Evolutionary conservation across 129 eudicot species (phyloP), one percentile per base, ranked within the genome.

Genomic region (Chrysanthemum lavandulifolium): DNA sequence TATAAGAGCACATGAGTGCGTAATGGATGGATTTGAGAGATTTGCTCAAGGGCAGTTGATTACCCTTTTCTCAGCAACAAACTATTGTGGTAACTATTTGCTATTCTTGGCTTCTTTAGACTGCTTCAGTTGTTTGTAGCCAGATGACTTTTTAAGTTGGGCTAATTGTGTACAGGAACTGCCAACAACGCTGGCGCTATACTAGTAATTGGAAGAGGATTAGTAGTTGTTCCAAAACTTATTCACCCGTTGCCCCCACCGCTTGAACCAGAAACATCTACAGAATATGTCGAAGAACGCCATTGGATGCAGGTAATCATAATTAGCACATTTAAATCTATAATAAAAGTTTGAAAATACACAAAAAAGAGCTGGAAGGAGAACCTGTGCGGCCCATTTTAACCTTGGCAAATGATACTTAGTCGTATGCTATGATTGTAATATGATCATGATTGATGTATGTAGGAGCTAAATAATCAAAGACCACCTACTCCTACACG

Each of bases 1-100:
- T 56, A 93, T 93, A 82, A 93, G 98, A 82, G 97, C 98, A 68
- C 98, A 93, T n/a, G 97, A 93, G 79, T 93, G 98, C 23, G 92
- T 89, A 27, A 90, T 90, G 97, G 98, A 93, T 81, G 96, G 98
- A 58, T 89, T 92, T 51, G 95, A 92, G 74, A 82, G 96, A 49
- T 92, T 92, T 75, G 95, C 98, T 45, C 97, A 93, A 49, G 97
- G 98, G 72, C 96, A 93, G 82, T 74, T 93, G 82, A 89, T 93
- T 80, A 93, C 98, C 56, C 96, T 93, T 67, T 93, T 93, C 71
- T 93, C 98, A 45, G 97, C 98, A 23, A 93, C 98, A 4, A 93
- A 89, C 87, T 89, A 93, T 81, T 93, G 98, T 60, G 98, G 98
- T 87, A 87, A 51, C 60, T 61, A n/a, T 48, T 53, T 1, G 18